Conservation (phyloP, 768 basidiomycete species). For the Termitomyces sp. region DNA sequence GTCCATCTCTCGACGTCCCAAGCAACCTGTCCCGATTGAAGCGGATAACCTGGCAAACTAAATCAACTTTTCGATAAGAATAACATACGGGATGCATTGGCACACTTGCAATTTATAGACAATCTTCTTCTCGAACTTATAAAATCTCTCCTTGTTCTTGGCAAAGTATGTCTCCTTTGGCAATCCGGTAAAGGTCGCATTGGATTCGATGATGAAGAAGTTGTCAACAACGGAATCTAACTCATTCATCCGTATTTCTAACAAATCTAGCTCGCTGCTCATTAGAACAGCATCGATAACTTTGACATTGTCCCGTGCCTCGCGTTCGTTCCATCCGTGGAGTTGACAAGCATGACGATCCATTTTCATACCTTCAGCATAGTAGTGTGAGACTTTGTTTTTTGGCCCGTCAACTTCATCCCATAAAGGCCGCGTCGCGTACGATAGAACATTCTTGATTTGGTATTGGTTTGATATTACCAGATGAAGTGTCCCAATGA, state of each 20-base stretch:
- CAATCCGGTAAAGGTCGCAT: conserved; percentile 56
- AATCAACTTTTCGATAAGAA: not conserved
- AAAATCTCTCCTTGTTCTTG: conserved; percentile 38
- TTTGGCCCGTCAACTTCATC: conserved; percentile 45
- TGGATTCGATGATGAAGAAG: conserved; percentile 59
- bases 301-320: conserved; percentile 28
- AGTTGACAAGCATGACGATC: conserved; percentile 39
- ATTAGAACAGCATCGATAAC: conserved; percentile 55
- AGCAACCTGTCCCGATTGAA: conserved; percentile 35
- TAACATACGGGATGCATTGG: not conserved
- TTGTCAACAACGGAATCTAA: conserved; percentile 49
- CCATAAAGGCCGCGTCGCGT: conserved; percentile 57
- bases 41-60: conserved; percentile 41
- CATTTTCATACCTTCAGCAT: conserved; percentile 45
- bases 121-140: conserved; percentile 48
- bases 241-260: conserved; percentile 61
- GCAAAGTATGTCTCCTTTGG: conserved; percentile 49
- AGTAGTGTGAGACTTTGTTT: conserved; percentile 47
- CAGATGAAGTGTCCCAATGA: conserved; percentile 27
- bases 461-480: conserved; percentile 40
- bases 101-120: conserved; percentile 40
- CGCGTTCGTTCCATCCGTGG: conserved; percentile 49
- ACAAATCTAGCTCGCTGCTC: conserved; percentile 57
- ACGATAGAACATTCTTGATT: conserved; percentile 46
- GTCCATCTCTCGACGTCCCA: conserved; percentile 47